These are phyloP conservation scores for Periconia sp. DNA, from an alignment of 2,329 filamentous ascomycete species.

Conservation along the genomic window DNA sequence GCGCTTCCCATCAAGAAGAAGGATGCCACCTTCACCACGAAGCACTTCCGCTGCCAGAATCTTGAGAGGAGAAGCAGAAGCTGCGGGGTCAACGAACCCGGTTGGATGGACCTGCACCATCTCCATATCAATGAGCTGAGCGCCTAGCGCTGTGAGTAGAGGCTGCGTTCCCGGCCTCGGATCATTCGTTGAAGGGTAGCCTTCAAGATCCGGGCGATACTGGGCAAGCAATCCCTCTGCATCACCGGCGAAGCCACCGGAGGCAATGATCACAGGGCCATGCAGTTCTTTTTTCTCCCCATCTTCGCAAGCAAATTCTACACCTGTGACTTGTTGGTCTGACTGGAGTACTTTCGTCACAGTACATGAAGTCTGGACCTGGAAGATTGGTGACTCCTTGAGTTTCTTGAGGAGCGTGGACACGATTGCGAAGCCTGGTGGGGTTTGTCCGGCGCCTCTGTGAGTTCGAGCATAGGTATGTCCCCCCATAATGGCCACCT, in stretches of 20 bases:
- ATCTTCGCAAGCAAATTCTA: conserved; percentile 53
- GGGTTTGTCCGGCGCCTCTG: conserved; percentile 60
- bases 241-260: conserved; percentile 69
- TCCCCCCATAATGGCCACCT: conserved; percentile 65
- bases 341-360: conserved; percentile 59
- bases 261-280: conserved; percentile 65
- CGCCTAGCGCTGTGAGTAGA: conserved; percentile 49
- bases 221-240: conserved; percentile 61
- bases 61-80: conserved; percentile 57
- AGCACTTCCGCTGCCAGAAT: conserved; percentile 69
- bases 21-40: conserved; percentile 66
- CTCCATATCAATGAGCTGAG: conserved; percentile 54
- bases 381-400: conserved; percentile 57
- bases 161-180: conserved; percentile 61
- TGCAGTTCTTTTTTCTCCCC: conserved; percentile 48
- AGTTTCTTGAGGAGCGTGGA: conserved; percentile 60
- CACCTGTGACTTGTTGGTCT: conserved; percentile 54
- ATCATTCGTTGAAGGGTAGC: conserved; percentile 69
- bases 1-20: conserved; percentile 58
- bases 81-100: conserved; percentile 64
- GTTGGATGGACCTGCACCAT: conserved; percentile 69
- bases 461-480: conserved; percentile 65
- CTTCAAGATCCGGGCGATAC: conserved; percentile 65
- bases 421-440: conserved; percentile 66
- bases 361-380: conserved; percentile 58